Conservation (phyloP, 306 rosid species). For the Cucumis melo region DNA sequence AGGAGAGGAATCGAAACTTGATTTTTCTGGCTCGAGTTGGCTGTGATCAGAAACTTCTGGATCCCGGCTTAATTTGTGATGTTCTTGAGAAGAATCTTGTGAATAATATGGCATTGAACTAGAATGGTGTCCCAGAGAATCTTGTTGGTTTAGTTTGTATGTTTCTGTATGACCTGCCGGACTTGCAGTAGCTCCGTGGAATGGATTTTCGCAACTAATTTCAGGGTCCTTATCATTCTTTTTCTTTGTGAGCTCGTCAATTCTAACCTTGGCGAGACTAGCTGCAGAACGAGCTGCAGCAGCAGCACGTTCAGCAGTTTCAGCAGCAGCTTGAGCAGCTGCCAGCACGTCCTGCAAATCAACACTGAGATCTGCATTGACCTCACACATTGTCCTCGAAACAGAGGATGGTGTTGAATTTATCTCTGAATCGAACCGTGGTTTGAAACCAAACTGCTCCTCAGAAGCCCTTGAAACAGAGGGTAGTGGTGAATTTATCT, state of each 20-base stretch:
- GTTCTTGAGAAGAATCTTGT: constrained; percentile 17
- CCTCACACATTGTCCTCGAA: constrained; percentile 22
- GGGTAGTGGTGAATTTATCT: constrained; percentile 14
- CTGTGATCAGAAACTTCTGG: constrained; percentile 29
- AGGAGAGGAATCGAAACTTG: constrained; percentile 23
- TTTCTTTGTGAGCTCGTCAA: constrained; percentile 50
- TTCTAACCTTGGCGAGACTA: constrained; percentile 69
- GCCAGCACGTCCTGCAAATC: constrained; percentile 80
- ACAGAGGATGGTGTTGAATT: constrained; percentile 18
- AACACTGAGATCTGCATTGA: constrained; percentile 24
- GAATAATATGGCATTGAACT: constrained; percentile 8
- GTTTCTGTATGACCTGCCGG: constrained; percentile 18
- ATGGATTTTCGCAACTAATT: constrained; percentile 43
- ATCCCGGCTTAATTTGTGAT: constrained; percentile 18
- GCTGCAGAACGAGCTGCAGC: constrained; percentile 89
- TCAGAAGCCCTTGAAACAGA: constrained; percentile 13
- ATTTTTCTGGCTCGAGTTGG: constrained; percentile 27
- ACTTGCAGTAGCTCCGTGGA: constrained; percentile 22
- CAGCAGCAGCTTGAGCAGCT: constrained; percentile 94
- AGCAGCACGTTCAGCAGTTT: constrained; percentile 83
- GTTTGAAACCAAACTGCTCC: not conserved
- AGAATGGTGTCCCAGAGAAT: constrained; percentile 17
- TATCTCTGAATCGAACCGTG: not conserved
- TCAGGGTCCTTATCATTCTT: constrained; percentile 25
- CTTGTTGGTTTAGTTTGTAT: constrained; percentile 12